Conservation (phyloP, 805 yeast genomes). For the Saccharomyces jurei region DNA sequence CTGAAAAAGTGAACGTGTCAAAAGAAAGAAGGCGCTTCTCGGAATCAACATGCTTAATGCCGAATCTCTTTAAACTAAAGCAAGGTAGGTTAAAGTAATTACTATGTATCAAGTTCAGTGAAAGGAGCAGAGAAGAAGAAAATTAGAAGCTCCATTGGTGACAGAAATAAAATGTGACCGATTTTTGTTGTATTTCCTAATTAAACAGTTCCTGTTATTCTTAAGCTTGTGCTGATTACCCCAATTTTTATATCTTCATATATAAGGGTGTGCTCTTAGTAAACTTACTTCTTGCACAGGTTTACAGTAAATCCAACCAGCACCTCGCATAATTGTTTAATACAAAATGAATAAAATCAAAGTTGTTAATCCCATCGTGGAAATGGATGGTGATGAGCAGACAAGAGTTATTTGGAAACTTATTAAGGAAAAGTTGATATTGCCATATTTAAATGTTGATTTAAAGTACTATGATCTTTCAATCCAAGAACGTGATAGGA, state of each 20-base stretch:
- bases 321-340: neutral
- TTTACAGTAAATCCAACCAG: neutral
- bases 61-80: neutral
- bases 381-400: constrained; percentile 81
- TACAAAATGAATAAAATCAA: constrained; percentile 41
- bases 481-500: constrained; percentile 57
- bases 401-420: constrained; percentile 76
- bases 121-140: neutral
- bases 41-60: neutral
- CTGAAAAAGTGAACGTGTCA: neutral
- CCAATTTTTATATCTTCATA: neutral
- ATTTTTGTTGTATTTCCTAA: neutral
- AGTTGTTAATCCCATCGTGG: constrained; percentile 68
- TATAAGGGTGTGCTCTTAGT: neutral
- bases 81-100: neutral
- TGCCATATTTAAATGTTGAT: constrained; percentile 65
- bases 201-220: neutral
- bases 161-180: neutral
- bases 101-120: neutral
- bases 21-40: neutral
- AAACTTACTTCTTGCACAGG: neutral
- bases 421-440: constrained; percentile 58
- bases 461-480: constrained; percentile 71
- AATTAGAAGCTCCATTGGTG: neutral
- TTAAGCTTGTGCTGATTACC: neutral